phyloP scores from a whole-genome alignment of 805 yeast species.

The Yarrowia sp. region DNA sequence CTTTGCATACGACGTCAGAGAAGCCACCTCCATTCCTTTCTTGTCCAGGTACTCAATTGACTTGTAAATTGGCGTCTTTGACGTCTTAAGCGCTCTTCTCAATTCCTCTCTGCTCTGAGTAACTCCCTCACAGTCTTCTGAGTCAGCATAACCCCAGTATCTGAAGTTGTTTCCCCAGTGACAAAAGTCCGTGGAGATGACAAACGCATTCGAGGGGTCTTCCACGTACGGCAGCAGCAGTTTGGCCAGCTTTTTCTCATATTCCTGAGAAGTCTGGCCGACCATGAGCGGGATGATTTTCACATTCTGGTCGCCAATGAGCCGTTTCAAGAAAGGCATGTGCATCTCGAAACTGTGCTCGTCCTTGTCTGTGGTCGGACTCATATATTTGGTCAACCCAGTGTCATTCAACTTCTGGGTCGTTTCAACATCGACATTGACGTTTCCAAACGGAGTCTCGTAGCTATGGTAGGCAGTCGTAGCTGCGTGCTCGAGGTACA shows the following conservation, averaged over 20 bases:
- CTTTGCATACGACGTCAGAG: conserved; percentile 59
- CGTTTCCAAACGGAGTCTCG: conserved; percentile 82
- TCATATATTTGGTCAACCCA: conserved; percentile 63
- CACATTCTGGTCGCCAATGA: conserved; percentile 24
- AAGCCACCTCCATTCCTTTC: conserved; percentile 68
- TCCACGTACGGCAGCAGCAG: conserved; percentile 61
- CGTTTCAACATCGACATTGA: conserved; percentile 66
- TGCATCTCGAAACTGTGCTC: conserved; percentile 98
- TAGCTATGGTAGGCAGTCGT: conserved; percentile 61
- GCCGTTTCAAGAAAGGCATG: conserved; percentile 70
- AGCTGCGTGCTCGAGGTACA: conserved; percentile 71
- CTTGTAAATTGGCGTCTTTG: conserved; percentile 62
- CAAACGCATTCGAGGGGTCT: conserved; percentile 67
- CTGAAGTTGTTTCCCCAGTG: conserved; percentile 86
- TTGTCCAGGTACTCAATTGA: conserved; percentile 79
- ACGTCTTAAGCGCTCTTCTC: conserved; percentile 42
- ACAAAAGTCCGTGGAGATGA: conserved; percentile 89
- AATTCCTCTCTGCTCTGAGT: conserved; percentile 23
- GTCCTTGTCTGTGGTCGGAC: conserved; percentile 66
- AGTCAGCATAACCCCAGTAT: conserved; percentile 59
- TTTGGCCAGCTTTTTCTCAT: conserved; percentile 57
- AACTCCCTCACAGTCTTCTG: background rate
- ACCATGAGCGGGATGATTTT: conserved; percentile 80
- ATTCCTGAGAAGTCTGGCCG: conserved; percentile 61
- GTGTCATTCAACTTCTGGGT: conserved; percentile 48